These are phyloP conservation scores for Stagonosporopsis cucurbitacearum DNA, from an alignment of 2,329 filamentous ascomycete genomes.

Conservation along the genomic window DNA sequence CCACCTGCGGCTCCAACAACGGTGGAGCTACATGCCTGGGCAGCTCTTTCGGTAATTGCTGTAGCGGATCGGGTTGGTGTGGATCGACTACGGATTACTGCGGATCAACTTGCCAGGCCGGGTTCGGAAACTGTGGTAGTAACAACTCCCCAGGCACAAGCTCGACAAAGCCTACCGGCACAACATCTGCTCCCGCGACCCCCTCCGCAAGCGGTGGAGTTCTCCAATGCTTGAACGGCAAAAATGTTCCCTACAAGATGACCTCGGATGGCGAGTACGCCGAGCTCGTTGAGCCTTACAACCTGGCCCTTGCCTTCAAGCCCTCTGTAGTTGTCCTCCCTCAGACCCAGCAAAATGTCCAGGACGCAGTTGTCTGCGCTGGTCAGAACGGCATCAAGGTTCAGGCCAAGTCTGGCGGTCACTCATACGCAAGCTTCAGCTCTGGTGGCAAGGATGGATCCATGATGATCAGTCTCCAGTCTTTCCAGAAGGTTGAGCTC, in stretches of 20 bases:
- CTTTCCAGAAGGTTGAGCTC: constrained; percentile 54
- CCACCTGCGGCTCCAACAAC: constrained; percentile 50
- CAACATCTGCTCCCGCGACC: constrained; percentile 22
- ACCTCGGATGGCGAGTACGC: constrained; percentile 32
- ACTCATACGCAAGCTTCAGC: constrained; percentile 65
- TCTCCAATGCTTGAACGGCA: constrained; percentile 41
- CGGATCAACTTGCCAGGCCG: constrained; percentile 41
- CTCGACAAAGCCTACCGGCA: constrained; percentile 18
- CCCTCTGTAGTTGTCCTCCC: constrained; percentile 66
- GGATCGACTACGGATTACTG: constrained; percentile 47
- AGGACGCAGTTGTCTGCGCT: constrained; percentile 65
- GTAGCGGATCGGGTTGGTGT: constrained; percentile 52
- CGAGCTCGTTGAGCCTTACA: constrained; percentile 46
- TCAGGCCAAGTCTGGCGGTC: constrained; percentile 68
- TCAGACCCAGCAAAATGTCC: constrained; percentile 60
- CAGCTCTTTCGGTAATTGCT: constrained; percentile 45
- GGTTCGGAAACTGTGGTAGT: constrained; percentile 40
- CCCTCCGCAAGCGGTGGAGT: constrained; percentile 22
- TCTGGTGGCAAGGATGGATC: constrained; percentile 58
- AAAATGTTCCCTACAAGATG: constrained; percentile 44
- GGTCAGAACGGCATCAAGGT: constrained; percentile 59
- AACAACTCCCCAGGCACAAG: constrained; percentile 22
- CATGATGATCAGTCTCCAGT: constrained; percentile 57
- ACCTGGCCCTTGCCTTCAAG: constrained; percentile 46
- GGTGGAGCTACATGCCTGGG: constrained; percentile 36